Base-by-base conservation (phyloP, 2,329 filamentous ascomycete species). In the Calonectria leucothoes region DNA sequence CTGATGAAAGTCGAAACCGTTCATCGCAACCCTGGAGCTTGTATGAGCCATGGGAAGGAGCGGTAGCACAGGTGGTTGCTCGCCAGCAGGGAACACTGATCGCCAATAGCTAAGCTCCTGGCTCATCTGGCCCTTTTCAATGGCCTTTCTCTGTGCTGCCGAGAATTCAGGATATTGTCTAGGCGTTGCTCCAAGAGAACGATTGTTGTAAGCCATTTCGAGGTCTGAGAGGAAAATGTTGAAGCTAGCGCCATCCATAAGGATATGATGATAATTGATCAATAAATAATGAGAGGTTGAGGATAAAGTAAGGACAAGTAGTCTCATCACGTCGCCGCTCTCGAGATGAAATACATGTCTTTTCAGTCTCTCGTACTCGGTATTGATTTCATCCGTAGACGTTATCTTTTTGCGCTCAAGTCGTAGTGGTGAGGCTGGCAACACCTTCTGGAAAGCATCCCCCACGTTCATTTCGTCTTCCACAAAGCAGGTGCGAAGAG, bases 211-310 rank as follows among this genome's bases (percentile, higher is more conserved):
- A 0, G 79, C 83, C 33, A 81, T 84, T n/a, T 87, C 82, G 4
- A 90, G 70, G 45, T 90, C 88, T 0, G 73, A 33, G 15, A 88
- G 69, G 23, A 91, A 80, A 3, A 89, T 74, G 12, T 86, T 75
- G 4, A 84, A 84, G 55, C 87, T 87, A 45, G 85, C 73, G 0
- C 86, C 88, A 73, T 91, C 89, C 82, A 90, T 84, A 39, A 83
- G 80, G 45, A 91, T 89, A 75, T 90, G 88, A 71, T 90, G 88
- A 57, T 82, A 84, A 1, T 81, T 81, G 6, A 90, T 59, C 0
- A 91, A 48, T 4, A 90, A 71, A 74, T 81, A 85, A 71, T 88
- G 85, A 1, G 33, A 31, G 3, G 55, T 25, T 15, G 65, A 57
- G 4, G 59, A 17, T 14, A 20, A 11, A 5, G 59, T 45, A 10